Percentiles rank a stretch among this genome's conserved stretches.
Evolutionary conservation across 345 rosid genomes (phyloP).

Genomic region (Pugionium cornutum): DNA sequence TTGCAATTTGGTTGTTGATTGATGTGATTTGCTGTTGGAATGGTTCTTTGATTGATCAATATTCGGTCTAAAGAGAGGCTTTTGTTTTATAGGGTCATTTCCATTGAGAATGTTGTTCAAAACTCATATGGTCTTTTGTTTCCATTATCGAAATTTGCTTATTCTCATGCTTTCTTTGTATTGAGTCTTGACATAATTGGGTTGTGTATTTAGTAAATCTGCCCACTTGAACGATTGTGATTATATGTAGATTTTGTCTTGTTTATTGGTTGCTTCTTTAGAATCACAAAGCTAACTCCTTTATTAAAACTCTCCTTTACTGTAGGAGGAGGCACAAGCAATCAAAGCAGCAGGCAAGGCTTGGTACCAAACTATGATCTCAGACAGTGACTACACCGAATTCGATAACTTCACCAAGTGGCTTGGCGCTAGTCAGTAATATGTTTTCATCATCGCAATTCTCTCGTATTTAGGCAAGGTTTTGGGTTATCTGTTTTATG

Average conservation of each 20-base stretch:
- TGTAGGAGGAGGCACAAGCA: slow-evolving; percentile 79
- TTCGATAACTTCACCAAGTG: slow-evolving; percentile 87
- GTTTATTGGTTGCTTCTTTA: neutral
- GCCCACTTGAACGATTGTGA: too few relatives aligned
- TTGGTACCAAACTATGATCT: slow-evolving; percentile 92
- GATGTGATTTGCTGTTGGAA: neutral
- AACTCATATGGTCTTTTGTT: too few relatives aligned
- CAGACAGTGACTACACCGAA: slow-evolving; percentile 87
- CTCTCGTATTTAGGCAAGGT: slow-evolving; percentile 30
- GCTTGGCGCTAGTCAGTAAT: slow-evolving; percentile 74
- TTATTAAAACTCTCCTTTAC: neutral
- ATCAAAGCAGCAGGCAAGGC: slow-evolving; percentile 86
- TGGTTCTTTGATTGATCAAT: too few relatives aligned
- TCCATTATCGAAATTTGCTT: too few relatives aligned
- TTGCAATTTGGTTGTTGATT: neutral
- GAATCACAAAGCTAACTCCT: neutral
- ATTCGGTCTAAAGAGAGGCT: too few relatives aligned
- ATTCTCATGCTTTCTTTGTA: too few relatives aligned
- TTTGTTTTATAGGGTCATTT: too few relatives aligned
- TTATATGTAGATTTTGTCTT: too few relatives aligned
- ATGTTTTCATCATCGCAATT: slow-evolving; percentile 10
- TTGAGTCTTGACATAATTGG: too few relatives aligned
- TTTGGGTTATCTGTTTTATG: slow-evolving; percentile 24
- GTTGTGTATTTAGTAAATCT: too few relatives aligned
- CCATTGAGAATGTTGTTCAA: too few relatives aligned